Conservation (phyloP, 345 rosid genomes). For the Arabidopsis arenosa region DNA sequence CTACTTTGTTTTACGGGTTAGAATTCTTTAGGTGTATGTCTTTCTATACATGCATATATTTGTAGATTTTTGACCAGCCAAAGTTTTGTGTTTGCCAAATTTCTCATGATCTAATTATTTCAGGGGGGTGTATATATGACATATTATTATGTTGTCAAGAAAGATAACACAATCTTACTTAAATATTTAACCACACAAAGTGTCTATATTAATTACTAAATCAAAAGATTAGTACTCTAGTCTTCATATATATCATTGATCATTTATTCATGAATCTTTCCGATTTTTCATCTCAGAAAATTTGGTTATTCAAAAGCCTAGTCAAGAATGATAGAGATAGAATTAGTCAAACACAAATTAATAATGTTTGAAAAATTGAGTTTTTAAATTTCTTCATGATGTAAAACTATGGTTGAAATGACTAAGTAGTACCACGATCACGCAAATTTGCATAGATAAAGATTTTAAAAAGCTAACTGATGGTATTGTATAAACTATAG, state of each 20-base stretch:
- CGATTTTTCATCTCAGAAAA: not conserved
- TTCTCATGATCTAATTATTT: slow-evolving; percentile 1
- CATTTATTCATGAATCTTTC: not conserved
- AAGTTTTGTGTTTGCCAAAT: not conserved
- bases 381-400: not conserved
- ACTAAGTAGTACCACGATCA: slow-evolving; percentile 2
- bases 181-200: not conserved
- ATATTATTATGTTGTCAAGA: not conserved
- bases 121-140: not conserved
- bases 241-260: not conserved
- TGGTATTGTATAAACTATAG: not conserved
- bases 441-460: not conserved
- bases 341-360: slow-evolving; percentile 4
- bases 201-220: not conserved
- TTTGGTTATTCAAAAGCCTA: slow-evolving; percentile 6
- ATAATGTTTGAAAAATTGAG: not conserved
- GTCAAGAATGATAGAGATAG: slow-evolving; percentile 16
- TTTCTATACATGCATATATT: not conserved
- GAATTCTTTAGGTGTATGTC: not conserved
- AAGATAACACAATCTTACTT: not conserved
- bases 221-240: slow-evolving; percentile 7
- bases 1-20: slow-evolving; percentile 18
- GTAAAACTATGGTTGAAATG: not conserved
- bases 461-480: not conserved
- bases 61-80: slow-evolving; percentile 13